Evolutionary conservation across 805 yeast species (phyloP), one percentile per base, ranked within the genome.

Genomic region (Metschnikowia vanudenii): DNA sequence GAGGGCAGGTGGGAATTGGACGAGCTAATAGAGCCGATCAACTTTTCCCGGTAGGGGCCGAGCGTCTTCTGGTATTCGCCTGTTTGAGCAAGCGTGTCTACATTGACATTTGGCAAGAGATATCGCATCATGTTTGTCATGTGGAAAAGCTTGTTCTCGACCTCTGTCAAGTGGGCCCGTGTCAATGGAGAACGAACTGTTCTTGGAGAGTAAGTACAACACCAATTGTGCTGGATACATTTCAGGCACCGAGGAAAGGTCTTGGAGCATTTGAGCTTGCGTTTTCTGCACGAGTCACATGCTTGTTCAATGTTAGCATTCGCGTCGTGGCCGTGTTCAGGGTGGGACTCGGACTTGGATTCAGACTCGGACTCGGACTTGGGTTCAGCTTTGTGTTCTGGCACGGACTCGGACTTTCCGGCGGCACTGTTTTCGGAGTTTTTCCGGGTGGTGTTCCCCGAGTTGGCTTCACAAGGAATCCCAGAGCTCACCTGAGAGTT

Each of bases 271-370:
- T 82, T 84, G 49, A 88, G 73, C 65, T 88, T 88, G 45, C 94
- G 74, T 54, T 81, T 79, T 31, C 96, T 78, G 61, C 96, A 88
- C 3, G 91, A 82, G 63, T 88, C 96, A 64, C 96, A 88, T 9
- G 82, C 82, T 59, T 79, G 84, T 58, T 79, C 82, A 26, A 77
- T 75, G 14, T 52, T 31, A 22, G 45, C 34, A 29, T 44, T 45
- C 10, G 14, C 30, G 11, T 29, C 32, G 5, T 6, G 11, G 11
- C 32, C 32, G 32, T 29, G 32, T 11, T 29, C 32, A 6, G 14
- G 13, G 28, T 22, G 30, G 13, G 20, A 6, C 28, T 37, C 40
- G 34, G 41, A 38, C 9, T 22, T 16, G 6, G 20, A 6, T 14
- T 37, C 31, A 12, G 40, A 7, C 30, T 19, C 20, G 39, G 13